Percentiles rank a stretch among this genome's conserved stretches.
phyloP scores from a whole-genome alignment of 208 protist genomes.

The Trichomonas tenax region DNA sequence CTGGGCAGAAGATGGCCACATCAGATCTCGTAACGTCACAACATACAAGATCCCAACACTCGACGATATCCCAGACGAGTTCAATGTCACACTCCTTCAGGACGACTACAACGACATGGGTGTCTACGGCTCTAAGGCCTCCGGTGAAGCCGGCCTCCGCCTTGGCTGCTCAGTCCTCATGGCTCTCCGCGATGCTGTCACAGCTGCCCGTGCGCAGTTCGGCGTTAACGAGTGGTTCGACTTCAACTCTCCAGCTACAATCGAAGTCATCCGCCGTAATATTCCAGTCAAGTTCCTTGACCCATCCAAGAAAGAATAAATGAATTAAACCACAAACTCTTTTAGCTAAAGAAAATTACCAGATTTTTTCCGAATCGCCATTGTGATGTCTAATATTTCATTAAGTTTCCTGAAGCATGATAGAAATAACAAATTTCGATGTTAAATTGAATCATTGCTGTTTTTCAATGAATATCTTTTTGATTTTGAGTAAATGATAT shows the following conservation, averaged over 20 bases:
- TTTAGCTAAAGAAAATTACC: too few relatives aligned
- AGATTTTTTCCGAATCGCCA: too few relatives aligned
- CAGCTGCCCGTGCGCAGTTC: neutral
- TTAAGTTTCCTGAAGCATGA: too few relatives aligned
- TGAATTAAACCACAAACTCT: too few relatives aligned
- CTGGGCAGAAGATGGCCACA: neutral
- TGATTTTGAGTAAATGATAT: too few relatives aligned
- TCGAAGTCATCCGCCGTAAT: neutral
- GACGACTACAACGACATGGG: neutral
- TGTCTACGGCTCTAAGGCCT: neutral
- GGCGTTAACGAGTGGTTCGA: neutral
- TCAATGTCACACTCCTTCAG: neutral
- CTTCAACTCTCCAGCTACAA: constrained; percentile 10
- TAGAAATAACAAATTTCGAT: too few relatives aligned
- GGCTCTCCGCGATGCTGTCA: neutral
- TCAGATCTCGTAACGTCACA: neutral
- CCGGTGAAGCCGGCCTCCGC: neutral
- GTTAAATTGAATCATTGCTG: too few relatives aligned
- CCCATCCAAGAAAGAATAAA: neutral
- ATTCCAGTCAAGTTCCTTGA: neutral
- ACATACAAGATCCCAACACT: constrained; percentile 17
- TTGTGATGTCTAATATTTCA: too few relatives aligned
- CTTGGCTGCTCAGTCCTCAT: neutral
- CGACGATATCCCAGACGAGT: neutral
- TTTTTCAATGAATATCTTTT: too few relatives aligned